These are phyloP conservation scores for Thelonectria olida DNA, from an alignment of 2,329 filamentous ascomycete species.

Conservation along the genomic window DNA sequence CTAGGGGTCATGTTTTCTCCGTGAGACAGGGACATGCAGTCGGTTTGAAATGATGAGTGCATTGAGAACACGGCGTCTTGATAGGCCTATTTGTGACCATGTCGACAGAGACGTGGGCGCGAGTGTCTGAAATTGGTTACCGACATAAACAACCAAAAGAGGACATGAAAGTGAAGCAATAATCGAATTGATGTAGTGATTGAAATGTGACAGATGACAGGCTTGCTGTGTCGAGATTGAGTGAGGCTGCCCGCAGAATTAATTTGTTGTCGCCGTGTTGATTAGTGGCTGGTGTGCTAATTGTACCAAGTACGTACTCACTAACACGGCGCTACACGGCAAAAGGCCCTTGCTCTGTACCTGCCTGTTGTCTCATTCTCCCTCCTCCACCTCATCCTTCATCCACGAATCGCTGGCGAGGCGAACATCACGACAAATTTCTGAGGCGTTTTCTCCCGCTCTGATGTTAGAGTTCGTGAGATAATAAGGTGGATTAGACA, in stretches of 20 bases:
- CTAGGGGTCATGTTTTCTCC: too few species aligned
- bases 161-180: not conserved
- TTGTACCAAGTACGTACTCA: not conserved
- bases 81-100: not conserved
- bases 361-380: not conserved
- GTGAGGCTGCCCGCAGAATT: conserved; percentile 5
- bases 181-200: not conserved
- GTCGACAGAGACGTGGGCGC: not conserved
- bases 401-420: not conserved
- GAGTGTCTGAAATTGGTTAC: conserved; percentile 5
- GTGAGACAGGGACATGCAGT: too few species aligned
- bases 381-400: not conserved
- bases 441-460: too few species aligned
- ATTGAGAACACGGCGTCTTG: not conserved
- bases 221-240: not conserved
- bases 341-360: not conserved
- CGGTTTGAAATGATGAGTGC: too few species aligned
- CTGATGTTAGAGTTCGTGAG: too few species aligned
- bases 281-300: not conserved
- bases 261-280: not conserved
- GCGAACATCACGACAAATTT: not conserved
- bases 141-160: not conserved
- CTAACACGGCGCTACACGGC: not conserved
- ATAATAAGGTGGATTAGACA: not conserved
- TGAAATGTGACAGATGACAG: not conserved